These are phyloP conservation scores for Penicillium polonicum DNA, from an alignment of 2,329 filamentous ascomycete species.

Conservation along the genomic window DNA sequence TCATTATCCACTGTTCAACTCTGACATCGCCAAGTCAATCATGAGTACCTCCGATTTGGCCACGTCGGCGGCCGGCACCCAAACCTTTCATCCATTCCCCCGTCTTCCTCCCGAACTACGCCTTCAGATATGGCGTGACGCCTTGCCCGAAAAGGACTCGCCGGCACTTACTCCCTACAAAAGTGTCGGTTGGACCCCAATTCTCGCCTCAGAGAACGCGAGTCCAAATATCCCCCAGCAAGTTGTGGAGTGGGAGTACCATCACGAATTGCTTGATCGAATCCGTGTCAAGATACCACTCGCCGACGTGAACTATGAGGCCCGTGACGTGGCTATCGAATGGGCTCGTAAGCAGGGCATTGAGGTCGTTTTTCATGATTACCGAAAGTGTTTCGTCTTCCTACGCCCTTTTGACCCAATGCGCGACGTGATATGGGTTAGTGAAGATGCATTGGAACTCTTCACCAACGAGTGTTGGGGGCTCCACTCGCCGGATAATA, in stretches of 20 bases:
- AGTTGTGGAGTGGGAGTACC: background rate
- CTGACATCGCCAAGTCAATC: background rate
- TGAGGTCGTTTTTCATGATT: background rate
- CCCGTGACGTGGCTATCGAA: background rate
- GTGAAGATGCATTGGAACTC: too few relatives aligned
- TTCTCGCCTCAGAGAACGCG: background rate
- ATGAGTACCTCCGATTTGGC: background rate
- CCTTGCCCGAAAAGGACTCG: background rate
- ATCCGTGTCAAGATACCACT: background rate
- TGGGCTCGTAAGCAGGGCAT: background rate
- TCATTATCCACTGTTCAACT: background rate
- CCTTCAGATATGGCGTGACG: background rate
- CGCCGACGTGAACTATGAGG: background rate
- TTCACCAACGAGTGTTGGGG: background rate
- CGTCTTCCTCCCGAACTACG: background rate
- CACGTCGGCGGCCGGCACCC: background rate
- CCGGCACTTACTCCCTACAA: background rate
- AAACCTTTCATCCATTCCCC: background rate
- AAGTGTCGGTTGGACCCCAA: background rate
- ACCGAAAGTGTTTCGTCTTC: background rate
- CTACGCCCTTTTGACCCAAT: background rate
- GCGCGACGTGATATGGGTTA: background rate
- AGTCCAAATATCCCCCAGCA: accelerated
- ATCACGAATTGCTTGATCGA: background rate
- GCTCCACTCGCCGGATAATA: accelerated